These are phyloP conservation scores for Umbelopsis sp. DNA, from an alignment of 371 early-diverging fungal species.

Conservation along the genomic window DNA sequence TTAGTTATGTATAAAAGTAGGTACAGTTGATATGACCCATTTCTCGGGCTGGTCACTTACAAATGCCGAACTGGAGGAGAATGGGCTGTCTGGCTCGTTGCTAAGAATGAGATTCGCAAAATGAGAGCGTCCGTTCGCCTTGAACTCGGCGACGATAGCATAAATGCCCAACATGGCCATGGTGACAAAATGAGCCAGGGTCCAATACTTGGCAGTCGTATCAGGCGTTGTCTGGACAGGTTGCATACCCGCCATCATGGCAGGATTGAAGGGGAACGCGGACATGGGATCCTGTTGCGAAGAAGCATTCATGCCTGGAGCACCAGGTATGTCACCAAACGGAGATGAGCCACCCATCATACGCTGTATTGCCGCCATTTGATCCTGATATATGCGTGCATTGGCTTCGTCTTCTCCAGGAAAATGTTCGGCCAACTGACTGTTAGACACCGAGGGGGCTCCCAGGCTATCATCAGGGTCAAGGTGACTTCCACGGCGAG, in stretches of 20 bases:
- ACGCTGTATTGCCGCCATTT: slow-evolving; percentile 6
- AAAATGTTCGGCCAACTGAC: slow-evolving; percentile 1
- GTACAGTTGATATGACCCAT: background rate
- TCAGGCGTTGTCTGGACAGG: slow-evolving; percentile 36
- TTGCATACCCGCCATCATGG: slow-evolving; percentile 35
- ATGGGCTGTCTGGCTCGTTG: background rate
- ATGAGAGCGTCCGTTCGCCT: slow-evolving; percentile 36
- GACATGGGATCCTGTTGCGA: slow-evolving; percentile 12
- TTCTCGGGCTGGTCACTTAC: background rate
- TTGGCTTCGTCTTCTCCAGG: background rate
- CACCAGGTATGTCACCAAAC: slow-evolving; percentile 4
- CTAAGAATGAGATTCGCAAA: slow-evolving; percentile 39
- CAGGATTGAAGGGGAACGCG: slow-evolving; percentile 33
- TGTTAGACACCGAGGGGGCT: background rate
- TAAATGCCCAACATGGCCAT: slow-evolving; percentile 52
- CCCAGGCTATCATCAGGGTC: slow-evolving; percentile 7
- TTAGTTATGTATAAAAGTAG: too few species aligned
- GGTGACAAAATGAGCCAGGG: slow-evolving; percentile 50
- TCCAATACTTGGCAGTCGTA: slow-evolving; percentile 52
- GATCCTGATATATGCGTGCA: slow-evolving; percentile 3
- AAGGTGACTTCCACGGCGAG: slow-evolving; percentile 14
- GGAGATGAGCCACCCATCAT: slow-evolving; percentile 7
- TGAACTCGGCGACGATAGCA: slow-evolving; percentile 54
- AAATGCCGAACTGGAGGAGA: background rate
- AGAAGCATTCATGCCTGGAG: background rate